phyloP scores from a whole-genome alignment of 768 basidiomycete genomes.

The Glaciozyma antarctica region DNA sequence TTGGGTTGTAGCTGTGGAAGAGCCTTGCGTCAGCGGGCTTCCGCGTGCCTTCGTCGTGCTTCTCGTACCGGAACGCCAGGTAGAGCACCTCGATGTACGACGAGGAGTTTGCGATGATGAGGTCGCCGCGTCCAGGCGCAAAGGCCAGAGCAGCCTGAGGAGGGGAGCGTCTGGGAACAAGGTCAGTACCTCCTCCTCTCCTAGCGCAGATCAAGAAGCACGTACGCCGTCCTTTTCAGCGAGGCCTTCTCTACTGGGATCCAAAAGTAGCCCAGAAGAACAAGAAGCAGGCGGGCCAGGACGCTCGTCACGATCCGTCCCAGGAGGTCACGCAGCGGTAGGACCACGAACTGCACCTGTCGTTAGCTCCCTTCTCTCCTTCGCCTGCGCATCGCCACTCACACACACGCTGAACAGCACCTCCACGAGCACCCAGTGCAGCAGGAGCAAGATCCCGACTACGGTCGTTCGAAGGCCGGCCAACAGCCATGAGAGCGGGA shows the following conservation, averaged over 20 bases:
- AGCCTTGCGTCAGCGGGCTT: too few relatives aligned
- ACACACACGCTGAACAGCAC: constrained; percentile 1
- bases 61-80: constrained; percentile 28
- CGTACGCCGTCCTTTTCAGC: constrained; percentile 12
- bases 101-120: constrained; percentile 29
- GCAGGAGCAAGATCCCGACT: constrained; percentile 6
- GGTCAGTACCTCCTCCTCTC: neutral
- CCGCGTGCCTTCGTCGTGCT: neutral
- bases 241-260: constrained; percentile 21
- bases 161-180: constrained; percentile 5
- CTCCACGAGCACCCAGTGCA: constrained; percentile 16
- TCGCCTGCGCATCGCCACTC: neutral
- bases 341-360: neutral
- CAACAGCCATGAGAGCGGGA: neutral
- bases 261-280: constrained; percentile 12
- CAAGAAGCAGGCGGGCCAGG: constrained; percentile 4
- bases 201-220: neutral
- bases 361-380: neutral
- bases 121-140: constrained; percentile 24
- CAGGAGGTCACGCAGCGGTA: neutral
- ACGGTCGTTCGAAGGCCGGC: neutral
- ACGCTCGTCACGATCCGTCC: neutral
- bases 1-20: constrained; percentile 24
- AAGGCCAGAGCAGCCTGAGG: constrained; percentile 12
- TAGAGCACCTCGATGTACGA: constrained; percentile 29